Evolutionary conservation across 2,329 filamentous ascomycete species (phyloP).

Genomic region (Claviceps sp.): DNA sequence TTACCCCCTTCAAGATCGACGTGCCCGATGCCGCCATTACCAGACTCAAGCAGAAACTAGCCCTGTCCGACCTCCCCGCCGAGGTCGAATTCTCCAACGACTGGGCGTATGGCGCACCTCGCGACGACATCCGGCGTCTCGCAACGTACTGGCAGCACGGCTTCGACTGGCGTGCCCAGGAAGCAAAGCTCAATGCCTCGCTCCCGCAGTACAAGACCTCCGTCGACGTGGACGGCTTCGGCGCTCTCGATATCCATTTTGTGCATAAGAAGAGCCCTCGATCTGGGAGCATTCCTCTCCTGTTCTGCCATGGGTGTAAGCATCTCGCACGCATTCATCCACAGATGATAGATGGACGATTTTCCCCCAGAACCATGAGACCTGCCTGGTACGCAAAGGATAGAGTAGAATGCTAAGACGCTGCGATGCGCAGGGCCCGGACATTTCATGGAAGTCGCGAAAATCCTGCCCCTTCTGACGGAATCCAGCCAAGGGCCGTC

Average conservation of each 20-base stretch:
- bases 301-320: slow-evolving; percentile 31
- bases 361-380: too few relatives aligned
- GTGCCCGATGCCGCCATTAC: slow-evolving; percentile 19
- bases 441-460: slow-evolving; percentile 52
- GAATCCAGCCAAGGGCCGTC: slow-evolving; percentile 21
- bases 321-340: not conserved
- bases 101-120: slow-evolving; percentile 19
- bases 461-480: slow-evolving; percentile 39
- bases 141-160: slow-evolving; percentile 25
- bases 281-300: slow-evolving; percentile 43
- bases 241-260: slow-evolving; percentile 47
- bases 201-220: slow-evolving; percentile 43
- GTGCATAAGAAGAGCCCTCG: slow-evolving; percentile 41
- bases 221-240: slow-evolving; percentile 43
- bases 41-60: slow-evolving; percentile 19
- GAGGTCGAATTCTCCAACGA: slow-evolving; percentile 20
- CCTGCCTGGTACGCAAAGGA: too few relatives aligned
- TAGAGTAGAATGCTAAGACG: not conserved
- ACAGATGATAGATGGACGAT: too few relatives aligned
- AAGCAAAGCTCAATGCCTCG: slow-evolving; percentile 40
- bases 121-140: slow-evolving; percentile 21
- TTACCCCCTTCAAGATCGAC: slow-evolving; percentile 22
- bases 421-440: slow-evolving; percentile 41
- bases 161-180: slow-evolving; percentile 50
- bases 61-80: slow-evolving; percentile 15